Evolutionary conservation across 2,329 filamentous ascomycete species (phyloP).

Genomic region (Lasiodiplodia gonubiensis): DNA sequence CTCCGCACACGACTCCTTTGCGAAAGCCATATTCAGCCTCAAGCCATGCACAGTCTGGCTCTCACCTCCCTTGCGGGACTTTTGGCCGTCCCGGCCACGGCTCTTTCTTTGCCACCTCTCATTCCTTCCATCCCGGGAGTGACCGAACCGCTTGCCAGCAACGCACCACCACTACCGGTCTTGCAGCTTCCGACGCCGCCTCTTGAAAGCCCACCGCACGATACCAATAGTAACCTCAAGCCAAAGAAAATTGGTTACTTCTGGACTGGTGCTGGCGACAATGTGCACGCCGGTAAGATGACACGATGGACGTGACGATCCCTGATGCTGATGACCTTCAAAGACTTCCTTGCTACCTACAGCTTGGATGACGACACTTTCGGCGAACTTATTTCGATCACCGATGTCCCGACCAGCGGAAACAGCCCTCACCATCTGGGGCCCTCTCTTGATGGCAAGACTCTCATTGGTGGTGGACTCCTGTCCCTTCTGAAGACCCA

Average conservation of each 20-base stretch:
- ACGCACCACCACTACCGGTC: slow-evolving; percentile 62
- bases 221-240: slow-evolving; percentile 58
- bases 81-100: slow-evolving; percentile 34
- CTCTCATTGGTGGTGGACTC: slow-evolving; percentile 62
- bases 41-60: background rate
- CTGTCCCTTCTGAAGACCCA: slow-evolving; percentile 64
- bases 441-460: slow-evolving; percentile 62
- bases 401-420: slow-evolving; percentile 64
- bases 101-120: slow-evolving; percentile 57
- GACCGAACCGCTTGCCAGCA: slow-evolving; percentile 60
- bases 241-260: slow-evolving; percentile 72
- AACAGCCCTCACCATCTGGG: slow-evolving; percentile 67
- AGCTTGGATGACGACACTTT: slow-evolving; percentile 68
- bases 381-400: slow-evolving; percentile 63
- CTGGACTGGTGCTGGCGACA: slow-evolving; percentile 67
- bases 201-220: slow-evolving; percentile 59
- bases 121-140: slow-evolving; percentile 66
- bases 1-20: no score
- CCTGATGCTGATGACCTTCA: background rate
- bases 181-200: slow-evolving; percentile 66
- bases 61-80: background rate
- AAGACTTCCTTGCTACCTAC: slow-evolving; percentile 63
- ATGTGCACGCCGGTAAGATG: slow-evolving; percentile 56
- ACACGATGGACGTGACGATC: background rate
- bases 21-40: no score